phyloP scores from a whole-genome alignment of 2,329 filamentous ascomycete genomes.

The Trichoderma guizhouense region DNA sequence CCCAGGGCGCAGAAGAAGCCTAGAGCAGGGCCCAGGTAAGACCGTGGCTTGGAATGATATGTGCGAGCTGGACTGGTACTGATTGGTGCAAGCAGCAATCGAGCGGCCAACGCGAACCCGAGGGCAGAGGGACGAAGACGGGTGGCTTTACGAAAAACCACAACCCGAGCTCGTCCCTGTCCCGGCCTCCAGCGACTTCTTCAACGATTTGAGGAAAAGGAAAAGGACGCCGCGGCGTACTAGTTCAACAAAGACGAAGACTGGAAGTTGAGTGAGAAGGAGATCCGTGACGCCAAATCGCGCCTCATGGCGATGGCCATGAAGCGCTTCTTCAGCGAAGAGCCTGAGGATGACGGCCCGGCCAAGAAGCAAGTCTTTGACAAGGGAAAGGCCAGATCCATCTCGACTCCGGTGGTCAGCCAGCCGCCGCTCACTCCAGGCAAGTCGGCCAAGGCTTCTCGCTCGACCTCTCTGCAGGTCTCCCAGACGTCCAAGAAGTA shows the following conservation, averaged over 20 bases:
- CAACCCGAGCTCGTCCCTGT: too few relatives aligned
- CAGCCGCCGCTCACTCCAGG: neutral
- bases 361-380: slow-evolving; percentile 4
- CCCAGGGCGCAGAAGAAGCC: neutral
- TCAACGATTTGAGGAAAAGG: neutral
- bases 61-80: neutral
- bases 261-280: slow-evolving; percentile 11
- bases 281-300: slow-evolving; percentile 4
- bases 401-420: neutral
- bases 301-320: neutral
- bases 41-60: neutral
- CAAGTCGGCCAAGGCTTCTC: neutral
- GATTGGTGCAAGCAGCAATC: neutral
- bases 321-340: slow-evolving; percentile 1
- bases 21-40: neutral
- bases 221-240: neutral
- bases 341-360: neutral
- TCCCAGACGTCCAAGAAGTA: neutral
- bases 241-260: neutral
- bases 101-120: neutral
- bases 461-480: neutral
- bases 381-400: neutral
- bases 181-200: slow-evolving; percentile 17
- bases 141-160: too few relatives aligned
- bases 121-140: too few relatives aligned